phyloP scores from a whole-genome alignment of 768 basidiomycete species.

The Naematelia aurantialba region DNA sequence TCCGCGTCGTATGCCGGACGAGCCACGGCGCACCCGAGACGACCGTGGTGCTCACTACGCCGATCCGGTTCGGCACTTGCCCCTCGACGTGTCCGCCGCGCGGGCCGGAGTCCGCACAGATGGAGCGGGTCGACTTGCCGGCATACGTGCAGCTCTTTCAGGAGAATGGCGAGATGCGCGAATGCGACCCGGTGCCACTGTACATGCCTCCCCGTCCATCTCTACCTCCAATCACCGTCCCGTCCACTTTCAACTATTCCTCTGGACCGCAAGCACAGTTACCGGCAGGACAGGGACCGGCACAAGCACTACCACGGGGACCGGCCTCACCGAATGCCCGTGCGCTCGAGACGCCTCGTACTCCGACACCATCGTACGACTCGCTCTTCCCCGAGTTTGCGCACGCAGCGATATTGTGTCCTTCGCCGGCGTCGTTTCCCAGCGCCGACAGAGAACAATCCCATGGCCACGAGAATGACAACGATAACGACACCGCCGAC shows the following conservation, averaged over 20 bases:
- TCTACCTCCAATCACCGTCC: not conserved
- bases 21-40: not conserved
- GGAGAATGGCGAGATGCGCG: constrained; percentile 43
- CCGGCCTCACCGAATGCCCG: not conserved
- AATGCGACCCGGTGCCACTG: constrained; percentile 43
- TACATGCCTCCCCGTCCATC: constrained; percentile 18
- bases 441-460: too few relatives aligned
- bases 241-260: not conserved
- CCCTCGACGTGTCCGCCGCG: constrained; percentile 19
- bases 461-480: too few relatives aligned
- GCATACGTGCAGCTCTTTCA: constrained; percentile 48
- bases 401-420: not conserved
- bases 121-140: constrained; percentile 24
- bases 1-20: constrained; percentile 35
- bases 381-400: not conserved
- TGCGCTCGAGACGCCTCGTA: not conserved
- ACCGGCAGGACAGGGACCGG: too few relatives aligned
- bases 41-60: constrained; percentile 30
- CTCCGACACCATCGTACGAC: not conserved
- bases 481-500: too few relatives aligned
- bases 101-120: not conserved
- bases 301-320: not conserved
- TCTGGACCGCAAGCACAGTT: too few relatives aligned
- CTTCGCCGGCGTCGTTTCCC: too few relatives aligned
- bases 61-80: constrained; percentile 43